Evolutionary conservation across 441 rosid species (phyloP).

Genomic region (Pelargonium australe): DNA sequence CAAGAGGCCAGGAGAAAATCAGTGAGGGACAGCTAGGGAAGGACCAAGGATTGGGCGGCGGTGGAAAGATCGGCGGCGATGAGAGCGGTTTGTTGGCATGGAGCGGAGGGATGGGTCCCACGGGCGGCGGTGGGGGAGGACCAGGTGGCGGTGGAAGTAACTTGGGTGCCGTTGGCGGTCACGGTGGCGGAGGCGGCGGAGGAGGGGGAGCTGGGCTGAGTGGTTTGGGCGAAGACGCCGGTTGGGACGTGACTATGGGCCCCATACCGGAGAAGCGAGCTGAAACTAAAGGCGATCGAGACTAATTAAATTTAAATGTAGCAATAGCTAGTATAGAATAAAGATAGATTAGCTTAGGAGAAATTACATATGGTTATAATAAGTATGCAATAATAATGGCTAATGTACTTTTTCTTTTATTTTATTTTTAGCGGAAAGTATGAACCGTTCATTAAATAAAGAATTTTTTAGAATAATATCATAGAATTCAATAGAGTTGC

Average conservation of each 20-base stretch:
- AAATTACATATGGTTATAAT: too few species aligned
- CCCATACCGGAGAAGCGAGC: not conserved
- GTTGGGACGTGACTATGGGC: constrained; percentile 8
- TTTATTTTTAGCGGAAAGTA: too few species aligned
- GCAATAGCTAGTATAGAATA: too few species aligned
- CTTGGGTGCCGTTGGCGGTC: not conserved
- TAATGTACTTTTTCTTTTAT: too few species aligned
- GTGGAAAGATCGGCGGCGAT: not conserved
- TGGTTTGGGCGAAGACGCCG: constrained; percentile 5
- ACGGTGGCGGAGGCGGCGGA: not conserved
- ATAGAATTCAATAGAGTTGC: too few species aligned
- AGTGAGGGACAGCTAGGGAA: not conserved
- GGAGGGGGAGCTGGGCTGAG: not conserved
- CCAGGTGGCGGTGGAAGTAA: not conserved
- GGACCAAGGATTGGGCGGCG: not conserved
- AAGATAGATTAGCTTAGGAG: too few species aligned
- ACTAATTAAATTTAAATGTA: not conserved
- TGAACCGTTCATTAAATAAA: too few species aligned
- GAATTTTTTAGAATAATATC: too few species aligned
- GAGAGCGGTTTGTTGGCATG: not conserved
- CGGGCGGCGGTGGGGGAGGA: not conserved
- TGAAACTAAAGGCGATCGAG: not conserved
- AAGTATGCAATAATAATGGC: too few species aligned
- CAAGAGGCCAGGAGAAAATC: not conserved
- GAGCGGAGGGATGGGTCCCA: constrained; percentile 2